Conservation (phyloP, 2,329 filamentous ascomycete species). For the Colletotrichum lupini region DNA sequence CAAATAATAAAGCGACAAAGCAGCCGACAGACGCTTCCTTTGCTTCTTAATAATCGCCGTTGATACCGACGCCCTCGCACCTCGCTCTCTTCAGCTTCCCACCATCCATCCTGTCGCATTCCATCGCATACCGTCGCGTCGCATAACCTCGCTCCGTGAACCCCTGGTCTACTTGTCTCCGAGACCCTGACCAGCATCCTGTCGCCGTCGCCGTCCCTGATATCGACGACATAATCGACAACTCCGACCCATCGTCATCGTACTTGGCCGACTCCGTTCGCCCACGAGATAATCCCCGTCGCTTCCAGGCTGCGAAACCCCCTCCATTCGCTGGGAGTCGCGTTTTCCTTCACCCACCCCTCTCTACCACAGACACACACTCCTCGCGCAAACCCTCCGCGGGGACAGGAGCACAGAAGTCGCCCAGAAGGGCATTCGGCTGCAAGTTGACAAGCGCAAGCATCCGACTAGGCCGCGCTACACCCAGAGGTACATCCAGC, state of each 20-base stretch:
- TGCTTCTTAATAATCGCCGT: not conserved
- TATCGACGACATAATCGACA: not conserved
- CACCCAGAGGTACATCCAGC: not conserved
- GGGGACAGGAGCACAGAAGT: slow-evolving; percentile 2
- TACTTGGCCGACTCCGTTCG: slow-evolving; percentile 11
- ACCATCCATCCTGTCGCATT: not conserved
- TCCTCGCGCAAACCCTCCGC: slow-evolving; percentile 25
- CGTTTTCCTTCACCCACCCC: slow-evolving; percentile 4
- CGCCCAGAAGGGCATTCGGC: slow-evolving; percentile 13
- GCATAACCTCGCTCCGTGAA: slow-evolving; percentile 11
- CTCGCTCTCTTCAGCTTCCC: not conserved
- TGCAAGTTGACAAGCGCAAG: slow-evolving; percentile 30
- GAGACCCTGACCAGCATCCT: not conserved
- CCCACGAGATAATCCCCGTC: not conserved
- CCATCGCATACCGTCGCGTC: slow-evolving; percentile 16
- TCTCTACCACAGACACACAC: slow-evolving; percentile 3
- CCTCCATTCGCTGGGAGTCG: slow-evolving; percentile 1
- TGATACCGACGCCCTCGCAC: not conserved
- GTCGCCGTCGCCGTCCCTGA: not conserved
- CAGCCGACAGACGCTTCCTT: not conserved
- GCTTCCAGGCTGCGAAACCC: not conserved
- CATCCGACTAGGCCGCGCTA: slow-evolving; percentile 27
- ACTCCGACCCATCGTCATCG: not conserved
- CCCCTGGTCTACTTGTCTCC: not conserved
- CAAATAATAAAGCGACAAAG: not conserved